Percentiles rank a stretch among this genome's conserved stretches.
Evolutionary conservation across 129 eudicot genomes (phyloP).

Genomic region (Centaurea solstitialis): DNA sequence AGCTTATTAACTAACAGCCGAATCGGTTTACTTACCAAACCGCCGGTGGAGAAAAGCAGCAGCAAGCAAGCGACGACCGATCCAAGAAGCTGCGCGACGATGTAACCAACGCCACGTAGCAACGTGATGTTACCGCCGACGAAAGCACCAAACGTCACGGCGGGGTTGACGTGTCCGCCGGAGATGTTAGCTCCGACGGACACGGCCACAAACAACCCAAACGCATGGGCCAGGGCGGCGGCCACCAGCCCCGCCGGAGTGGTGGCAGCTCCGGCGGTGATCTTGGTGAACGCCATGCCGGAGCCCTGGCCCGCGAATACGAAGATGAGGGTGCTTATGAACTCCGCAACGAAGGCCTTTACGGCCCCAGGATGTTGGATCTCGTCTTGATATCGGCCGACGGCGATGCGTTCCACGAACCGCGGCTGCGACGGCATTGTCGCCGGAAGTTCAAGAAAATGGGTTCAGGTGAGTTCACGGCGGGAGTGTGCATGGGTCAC

Average conservation of each 20-base stretch:
- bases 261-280: constrained; percentile 33
- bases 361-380: constrained; percentile 52
- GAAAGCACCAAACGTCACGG: constrained; percentile 55
- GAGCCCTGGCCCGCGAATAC: constrained; percentile 64
- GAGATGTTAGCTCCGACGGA: constrained; percentile 48
- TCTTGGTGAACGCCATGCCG: constrained; percentile 50
- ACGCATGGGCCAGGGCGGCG: constrained; percentile 51
- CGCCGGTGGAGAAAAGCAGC: constrained; percentile 53
- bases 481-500: neutral
- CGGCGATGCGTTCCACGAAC: constrained; percentile 32
- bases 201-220: constrained; percentile 58
- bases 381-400: constrained; percentile 48
- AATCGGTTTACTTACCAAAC: constrained; percentile 35
- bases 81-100: constrained; percentile 56
- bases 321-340: constrained; percentile 57
- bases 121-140: constrained; percentile 55
- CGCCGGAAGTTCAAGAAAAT: constrained; percentile 2
- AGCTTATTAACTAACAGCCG: no score
- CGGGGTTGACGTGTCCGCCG: constrained; percentile 74
- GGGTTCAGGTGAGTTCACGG: neutral
- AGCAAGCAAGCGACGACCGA: constrained; percentile 55
- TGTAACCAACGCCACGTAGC: constrained; percentile 40
- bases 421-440: constrained; percentile 26
- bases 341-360: constrained; percentile 54
- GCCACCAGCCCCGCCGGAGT: constrained; percentile 53